phyloP scores from a whole-genome alignment of 176 grass and related monocot genomes.

The Microstegium vimineum region DNA sequence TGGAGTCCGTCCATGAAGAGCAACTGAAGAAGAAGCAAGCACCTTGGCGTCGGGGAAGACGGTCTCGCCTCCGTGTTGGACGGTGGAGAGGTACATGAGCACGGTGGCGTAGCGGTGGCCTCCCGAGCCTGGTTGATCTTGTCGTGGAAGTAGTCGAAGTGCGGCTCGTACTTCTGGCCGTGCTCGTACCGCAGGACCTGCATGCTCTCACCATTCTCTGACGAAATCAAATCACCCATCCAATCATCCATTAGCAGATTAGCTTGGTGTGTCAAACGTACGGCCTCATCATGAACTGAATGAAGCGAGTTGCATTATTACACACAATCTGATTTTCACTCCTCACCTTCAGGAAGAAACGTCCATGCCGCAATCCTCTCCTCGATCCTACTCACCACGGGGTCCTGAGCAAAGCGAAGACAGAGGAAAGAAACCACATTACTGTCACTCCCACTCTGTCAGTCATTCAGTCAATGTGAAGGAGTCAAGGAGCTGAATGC shows the following conservation, averaged over 20 bases:
- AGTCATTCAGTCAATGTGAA: neutral
- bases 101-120: conserved; percentile 61
- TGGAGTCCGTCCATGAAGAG: no score
- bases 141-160: conserved; percentile 62
- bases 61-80: conserved; percentile 53
- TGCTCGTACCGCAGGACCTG: conserved; percentile 52
- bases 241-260: no score
- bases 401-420: neutral
- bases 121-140: conserved; percentile 36
- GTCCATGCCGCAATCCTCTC: conserved; percentile 55
- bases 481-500: no score
- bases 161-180: conserved; percentile 58
- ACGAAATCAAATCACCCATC: neutral
- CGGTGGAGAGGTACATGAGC: conserved; percentile 68
- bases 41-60: conserved; percentile 61
- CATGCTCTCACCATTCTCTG: conserved; percentile 63
- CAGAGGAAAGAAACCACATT: neutral
- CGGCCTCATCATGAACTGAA: no score
- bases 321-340: no score
- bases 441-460: no score
- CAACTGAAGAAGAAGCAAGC: no score
- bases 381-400: conserved; percentile 35
- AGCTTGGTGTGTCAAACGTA: neutral
- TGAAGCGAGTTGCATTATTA: no score
- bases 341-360: conserved; percentile 66